Evolutionary conservation across 129 eudicot species (phyloP), one percentile per base, ranked within the genome.

Genomic region (Arctium lappa): DNA sequence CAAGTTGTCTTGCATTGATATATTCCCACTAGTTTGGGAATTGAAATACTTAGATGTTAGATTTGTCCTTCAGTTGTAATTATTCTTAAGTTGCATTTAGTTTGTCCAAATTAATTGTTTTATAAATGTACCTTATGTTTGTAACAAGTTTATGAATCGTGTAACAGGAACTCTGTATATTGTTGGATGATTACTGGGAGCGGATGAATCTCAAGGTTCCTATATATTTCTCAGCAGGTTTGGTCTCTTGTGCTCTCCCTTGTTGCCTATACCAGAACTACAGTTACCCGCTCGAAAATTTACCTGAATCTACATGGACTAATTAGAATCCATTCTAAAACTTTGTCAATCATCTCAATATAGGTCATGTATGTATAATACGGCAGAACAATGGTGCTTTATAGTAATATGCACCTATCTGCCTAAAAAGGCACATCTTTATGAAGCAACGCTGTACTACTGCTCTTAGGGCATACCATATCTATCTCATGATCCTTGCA

Each of bases 131-230:
- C 2, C 38, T 39, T 69, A 32, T 56, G n/a, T 38, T 79, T 46
- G 75, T 86, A 72, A 75, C 40, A 75, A 80, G 86, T 42, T 76
- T 82, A 71, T 79, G 46, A 16, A 48, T 79, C n/a, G 29, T 48
- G 1, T 1, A 30, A 81, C 63, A 95, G 99, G 99, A 95, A 86
- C 91, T 95, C 22, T 93, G 98, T 72, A 90, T 95, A 80, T 84
- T 95, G 69, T 76, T 95, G 82, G 97, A 93, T 81, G 98, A 95
- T 88, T 95, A 90, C 36, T 95, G 99, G 99, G 94, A 95, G 91
- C 87, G 95, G 72, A 91, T 90, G 98, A 93, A 90, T 83, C 89
- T 95, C 12, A 88, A 90, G 78, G 95, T 91, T 87, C 99, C 99
- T 36, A 89, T 95, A 72, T 95, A 95, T 87, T 93, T 93, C 81